phyloP scores from a whole-genome alignment of 2,329 filamentous ascomycete genomes.

The Rhinocladiella similis region DNA sequence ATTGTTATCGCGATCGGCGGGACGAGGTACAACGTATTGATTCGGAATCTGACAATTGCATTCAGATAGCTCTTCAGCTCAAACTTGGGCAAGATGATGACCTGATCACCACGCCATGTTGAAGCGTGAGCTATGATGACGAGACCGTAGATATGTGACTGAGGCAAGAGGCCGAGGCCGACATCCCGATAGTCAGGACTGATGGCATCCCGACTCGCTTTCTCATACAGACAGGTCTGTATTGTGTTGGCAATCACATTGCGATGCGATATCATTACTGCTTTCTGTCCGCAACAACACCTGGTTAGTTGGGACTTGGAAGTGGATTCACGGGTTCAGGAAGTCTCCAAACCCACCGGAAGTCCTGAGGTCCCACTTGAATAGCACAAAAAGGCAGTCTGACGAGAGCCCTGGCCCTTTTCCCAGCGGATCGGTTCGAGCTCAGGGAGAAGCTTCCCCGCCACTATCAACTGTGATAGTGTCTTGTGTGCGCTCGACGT shows the following conservation, averaged over 20 bases:
- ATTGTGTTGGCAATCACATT: slow-evolving; percentile 78
- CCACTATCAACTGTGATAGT: slow-evolving; percentile 63
- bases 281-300: too few species aligned
- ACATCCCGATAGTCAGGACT: slow-evolving; percentile 52
- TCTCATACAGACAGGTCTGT: slow-evolving; percentile 59
- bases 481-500: slow-evolving; percentile 54
- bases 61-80: slow-evolving; percentile 66
- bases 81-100: slow-evolving; percentile 73
- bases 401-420: slow-evolving; percentile 51
- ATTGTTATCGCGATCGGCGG: slow-evolving; percentile 80
- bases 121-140: slow-evolving; percentile 67
- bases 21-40: slow-evolving; percentile 67
- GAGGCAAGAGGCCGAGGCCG: slow-evolving; percentile 68
- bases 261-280: slow-evolving; percentile 74
- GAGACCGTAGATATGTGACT: slow-evolving; percentile 80
- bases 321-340: too few species aligned
- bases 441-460: slow-evolving; percentile 51
- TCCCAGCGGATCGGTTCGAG: slow-evolving; percentile 43
- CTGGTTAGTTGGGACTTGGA: too few species aligned
- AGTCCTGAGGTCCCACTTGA: slow-evolving; percentile 78
- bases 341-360: slow-evolving; percentile 63
- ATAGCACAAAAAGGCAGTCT: slow-evolving; percentile 76
- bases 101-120: slow-evolving; percentile 70
- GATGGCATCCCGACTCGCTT: slow-evolving; percentile 41
- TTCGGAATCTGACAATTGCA: slow-evolving; percentile 69